These are phyloP conservation scores for Ogataea siamensis DNA, from an alignment of 805 yeast genomes.

Conservation along the genomic window DNA sequence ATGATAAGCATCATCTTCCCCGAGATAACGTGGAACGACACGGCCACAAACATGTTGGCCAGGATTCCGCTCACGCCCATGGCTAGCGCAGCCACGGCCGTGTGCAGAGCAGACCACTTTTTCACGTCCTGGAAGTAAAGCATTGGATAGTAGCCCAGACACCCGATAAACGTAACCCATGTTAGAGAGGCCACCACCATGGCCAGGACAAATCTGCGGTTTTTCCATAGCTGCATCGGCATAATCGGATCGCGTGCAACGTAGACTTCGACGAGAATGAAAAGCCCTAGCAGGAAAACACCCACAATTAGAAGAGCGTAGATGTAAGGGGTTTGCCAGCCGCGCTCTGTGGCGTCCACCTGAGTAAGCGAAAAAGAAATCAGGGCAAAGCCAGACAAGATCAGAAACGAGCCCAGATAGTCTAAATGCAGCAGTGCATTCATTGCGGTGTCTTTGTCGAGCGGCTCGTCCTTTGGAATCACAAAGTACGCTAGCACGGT, in stretches of 20 bases:
- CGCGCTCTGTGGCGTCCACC: conserved; percentile 35
- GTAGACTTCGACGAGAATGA: conserved; percentile 36
- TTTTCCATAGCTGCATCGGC: conserved; percentile 41
- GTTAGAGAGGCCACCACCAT: conserved; percentile 34
- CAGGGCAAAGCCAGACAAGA: conserved; percentile 34
- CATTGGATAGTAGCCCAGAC: conserved; percentile 34
- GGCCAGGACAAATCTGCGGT: conserved; percentile 34
- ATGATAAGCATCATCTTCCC: conserved; percentile 34
- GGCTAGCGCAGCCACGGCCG: conserved; percentile 39
- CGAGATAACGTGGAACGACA: conserved; percentile 37
- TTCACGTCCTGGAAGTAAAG: conserved; percentile 39
- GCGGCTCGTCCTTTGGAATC: conserved; percentile 35
- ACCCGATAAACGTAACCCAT: conserved; percentile 40
- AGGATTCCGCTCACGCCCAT: conserved; percentile 37
- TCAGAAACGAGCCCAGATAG: conserved; percentile 37
- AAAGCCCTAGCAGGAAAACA: conserved; percentile 26
- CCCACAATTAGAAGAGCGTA: conserved; percentile 38
- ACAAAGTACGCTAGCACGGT: conserved; percentile 23
- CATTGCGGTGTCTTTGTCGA: conserved; percentile 16
- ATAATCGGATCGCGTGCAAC: conserved; percentile 38
- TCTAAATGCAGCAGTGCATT: conserved; percentile 30
- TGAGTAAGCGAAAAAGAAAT: conserved; percentile 41
- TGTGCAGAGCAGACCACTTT: conserved; percentile 35
- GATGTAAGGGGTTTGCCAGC: conserved; percentile 45
- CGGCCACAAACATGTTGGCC: conserved; percentile 40